Percentiles rank a stretch among this genome's conserved stretches.
Conservation (phyloP, 129 eudicot species). For the Helianthus tuberosus region DNA sequence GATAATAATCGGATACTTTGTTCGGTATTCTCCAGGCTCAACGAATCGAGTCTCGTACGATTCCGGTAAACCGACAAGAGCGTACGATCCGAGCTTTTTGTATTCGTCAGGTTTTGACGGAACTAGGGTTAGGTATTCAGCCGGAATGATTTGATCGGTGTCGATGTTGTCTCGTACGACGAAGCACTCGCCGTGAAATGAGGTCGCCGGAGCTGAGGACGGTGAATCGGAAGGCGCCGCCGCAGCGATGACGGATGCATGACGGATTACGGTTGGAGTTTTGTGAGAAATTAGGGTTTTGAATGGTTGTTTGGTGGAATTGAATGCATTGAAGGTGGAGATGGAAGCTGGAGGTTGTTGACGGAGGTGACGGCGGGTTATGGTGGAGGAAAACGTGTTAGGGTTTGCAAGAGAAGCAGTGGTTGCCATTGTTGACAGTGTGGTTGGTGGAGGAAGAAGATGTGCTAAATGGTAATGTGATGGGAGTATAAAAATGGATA, state of each 20-base stretch:
- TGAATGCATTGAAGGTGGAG: slow-evolving; percentile 35
- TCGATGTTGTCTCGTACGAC: slow-evolving; percentile 97
- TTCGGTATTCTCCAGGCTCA: slow-evolving; percentile 39
- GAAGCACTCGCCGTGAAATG: slow-evolving; percentile 90
- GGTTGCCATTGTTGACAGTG: slow-evolving; percentile 24
- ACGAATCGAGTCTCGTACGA: slow-evolving; percentile 68
- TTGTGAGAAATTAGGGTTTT: slow-evolving; percentile 33
- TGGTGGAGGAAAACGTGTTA: slow-evolving; percentile 24
- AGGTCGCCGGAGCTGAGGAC: slow-evolving; percentile 36
- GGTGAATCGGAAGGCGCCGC: slow-evolving; percentile 27
- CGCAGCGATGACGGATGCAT: slow-evolving; percentile 32
- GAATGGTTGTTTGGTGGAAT: slow-evolving; percentile 18
- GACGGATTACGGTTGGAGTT: slow-evolving; percentile 1
- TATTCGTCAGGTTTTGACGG: slow-evolving; percentile 96
- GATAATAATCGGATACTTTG: slow-evolving; percentile 72
- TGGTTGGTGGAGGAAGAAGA: slow-evolving; percentile 5
- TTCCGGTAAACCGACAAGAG: slow-evolving; percentile 72
- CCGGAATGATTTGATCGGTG: slow-evolving; percentile 96
- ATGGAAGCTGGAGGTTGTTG: slow-evolving; percentile 3
- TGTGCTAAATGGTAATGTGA: no score
- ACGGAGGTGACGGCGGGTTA: slow-evolving; percentile 18
- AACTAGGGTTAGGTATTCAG: slow-evolving; percentile 90
- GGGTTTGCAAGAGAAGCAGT: slow-evolving; percentile 30
- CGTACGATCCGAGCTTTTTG: slow-evolving; percentile 90
- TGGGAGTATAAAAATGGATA: no score